phyloP scores from a whole-genome alignment of 495 filamentous ascomycete species.

The Oidiodendron maius region DNA sequence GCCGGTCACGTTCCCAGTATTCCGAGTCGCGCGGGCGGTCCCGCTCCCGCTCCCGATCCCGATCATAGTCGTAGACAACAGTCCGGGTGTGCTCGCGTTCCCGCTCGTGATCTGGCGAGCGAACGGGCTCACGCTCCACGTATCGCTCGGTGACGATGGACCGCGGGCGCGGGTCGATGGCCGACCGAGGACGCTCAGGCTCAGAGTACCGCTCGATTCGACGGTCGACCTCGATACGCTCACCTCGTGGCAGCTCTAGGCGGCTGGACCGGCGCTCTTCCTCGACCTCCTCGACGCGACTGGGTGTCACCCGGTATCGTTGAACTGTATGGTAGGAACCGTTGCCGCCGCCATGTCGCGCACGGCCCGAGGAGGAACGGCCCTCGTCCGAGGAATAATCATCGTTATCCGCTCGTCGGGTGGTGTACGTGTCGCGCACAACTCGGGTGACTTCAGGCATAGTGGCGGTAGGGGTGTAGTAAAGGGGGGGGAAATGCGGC shows the following conservation, averaged over 20 bases:
- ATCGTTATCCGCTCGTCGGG: constrained; percentile 17
- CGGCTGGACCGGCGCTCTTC: constrained; percentile 39
- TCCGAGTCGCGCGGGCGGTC: constrained; percentile 32
- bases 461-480: background rate
- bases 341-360: background rate
- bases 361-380: constrained; percentile 17
- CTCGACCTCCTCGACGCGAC: constrained; percentile 39
- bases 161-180: constrained; percentile 25
- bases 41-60: constrained; percentile 15
- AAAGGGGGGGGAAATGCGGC: background rate
- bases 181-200: constrained; percentile 18
- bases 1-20: constrained; percentile 43
- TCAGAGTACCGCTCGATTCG: constrained; percentile 25
- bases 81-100: constrained; percentile 32
- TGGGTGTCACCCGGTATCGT: constrained; percentile 45
- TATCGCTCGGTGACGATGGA: constrained; percentile 26
- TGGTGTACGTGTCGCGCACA: constrained; percentile 1
- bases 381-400: constrained; percentile 39
- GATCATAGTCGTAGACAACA: constrained; percentile 34
- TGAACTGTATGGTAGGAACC: constrained; percentile 39
- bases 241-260: constrained; percentile 28
- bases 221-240: constrained; percentile 39
- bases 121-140: constrained; percentile 26
- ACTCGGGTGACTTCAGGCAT: constrained; percentile 8
- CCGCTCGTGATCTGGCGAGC: constrained; percentile 38